A percentile compares a stretch with the other conserved stretches of the same genome.
Conservation (phyloP, 2,329 filamentous ascomycete genomes). For the Talaromyces sp. region DNA sequence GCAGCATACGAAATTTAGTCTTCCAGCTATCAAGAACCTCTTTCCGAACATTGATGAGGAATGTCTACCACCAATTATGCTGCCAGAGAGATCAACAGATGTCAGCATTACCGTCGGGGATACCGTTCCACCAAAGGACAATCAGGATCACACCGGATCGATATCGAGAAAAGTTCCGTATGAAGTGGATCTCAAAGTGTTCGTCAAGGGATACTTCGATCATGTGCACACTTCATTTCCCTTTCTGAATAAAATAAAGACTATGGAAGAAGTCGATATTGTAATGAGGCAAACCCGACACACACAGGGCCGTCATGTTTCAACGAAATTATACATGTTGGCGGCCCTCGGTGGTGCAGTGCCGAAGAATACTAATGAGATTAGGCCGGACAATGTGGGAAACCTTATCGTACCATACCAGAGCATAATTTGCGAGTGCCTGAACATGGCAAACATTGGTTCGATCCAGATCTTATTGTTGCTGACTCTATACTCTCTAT, state of each 20-base stretch:
- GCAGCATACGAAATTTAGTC: not conserved
- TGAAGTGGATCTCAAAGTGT: not conserved
- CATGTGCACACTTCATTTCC: not conserved
- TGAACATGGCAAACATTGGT: not conserved
- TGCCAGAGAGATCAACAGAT: not conserved
- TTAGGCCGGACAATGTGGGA: not conserved
- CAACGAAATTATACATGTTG: not conserved
- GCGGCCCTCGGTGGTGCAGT: not conserved
- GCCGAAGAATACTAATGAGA: not conserved
- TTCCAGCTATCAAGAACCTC: not conserved
- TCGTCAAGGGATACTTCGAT: not conserved
- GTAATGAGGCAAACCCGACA: not conserved
- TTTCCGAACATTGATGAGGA: not conserved
- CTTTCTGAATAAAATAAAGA: not conserved
- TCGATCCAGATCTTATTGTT: not conserved
- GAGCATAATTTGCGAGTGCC: not conserved
- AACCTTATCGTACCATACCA: not conserved
- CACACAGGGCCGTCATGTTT: not conserved
- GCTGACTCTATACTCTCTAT: not conserved
- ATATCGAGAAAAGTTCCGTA: not conserved
- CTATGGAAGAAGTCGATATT: not conserved
- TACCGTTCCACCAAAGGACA: not conserved
- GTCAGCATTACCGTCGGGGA: not conserved
- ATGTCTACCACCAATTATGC: not conserved
- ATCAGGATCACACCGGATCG: not conserved